Conservation (phyloP, 805 yeast species). For the Limtongozyma cylindracea region DNA sequence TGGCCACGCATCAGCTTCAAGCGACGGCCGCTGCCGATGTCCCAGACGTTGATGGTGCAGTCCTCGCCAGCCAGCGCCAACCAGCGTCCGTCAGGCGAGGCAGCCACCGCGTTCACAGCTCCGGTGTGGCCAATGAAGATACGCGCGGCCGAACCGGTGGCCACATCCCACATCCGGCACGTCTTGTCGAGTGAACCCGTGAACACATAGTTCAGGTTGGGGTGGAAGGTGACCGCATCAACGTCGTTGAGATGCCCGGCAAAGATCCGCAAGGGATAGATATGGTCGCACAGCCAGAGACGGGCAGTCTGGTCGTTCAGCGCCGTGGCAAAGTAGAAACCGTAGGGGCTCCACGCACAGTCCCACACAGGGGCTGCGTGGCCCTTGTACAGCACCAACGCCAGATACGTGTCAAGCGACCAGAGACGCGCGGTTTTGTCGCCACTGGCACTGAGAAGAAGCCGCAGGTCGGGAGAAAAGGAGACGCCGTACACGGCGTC, state of each 20-base stretch:
- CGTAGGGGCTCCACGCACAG: constrained; percentile 79
- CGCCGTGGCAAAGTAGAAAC: constrained; percentile 96
- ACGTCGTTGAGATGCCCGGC: constrained; percentile 97
- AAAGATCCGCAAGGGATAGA: constrained; percentile 82
- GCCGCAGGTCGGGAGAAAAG: constrained; percentile 76
- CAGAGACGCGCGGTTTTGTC: constrained; percentile 83
- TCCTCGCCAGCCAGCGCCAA: constrained; percentile 91
- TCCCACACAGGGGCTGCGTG: constrained; percentile 97
- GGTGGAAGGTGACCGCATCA: constrained; percentile 86
- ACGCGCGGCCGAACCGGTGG: constrained; percentile 71
- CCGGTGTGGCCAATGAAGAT: constrained; percentile 83
- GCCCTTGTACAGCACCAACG: constrained; percentile 84
- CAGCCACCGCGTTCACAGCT: constrained; percentile 67
- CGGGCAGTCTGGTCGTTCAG: constrained; percentile 96
- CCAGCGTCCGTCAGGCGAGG: constrained; percentile 94
- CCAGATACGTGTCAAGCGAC: constrained; percentile 80
- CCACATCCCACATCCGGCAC: constrained; percentile 94
- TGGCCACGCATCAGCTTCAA: constrained; percentile 89
- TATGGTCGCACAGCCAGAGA: constrained; percentile 95
- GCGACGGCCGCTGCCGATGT: constrained; percentile 73
- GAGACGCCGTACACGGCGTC: constrained; percentile 84
- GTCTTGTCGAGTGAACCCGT: constrained; percentile 94
- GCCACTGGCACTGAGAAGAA: constrained; percentile 61
- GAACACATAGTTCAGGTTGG: constrained; percentile 81
- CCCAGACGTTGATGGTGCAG: constrained; percentile 76